Conservation (phyloP, 768 basidiomycete species). For the Pleurotus sapidus region DNA sequence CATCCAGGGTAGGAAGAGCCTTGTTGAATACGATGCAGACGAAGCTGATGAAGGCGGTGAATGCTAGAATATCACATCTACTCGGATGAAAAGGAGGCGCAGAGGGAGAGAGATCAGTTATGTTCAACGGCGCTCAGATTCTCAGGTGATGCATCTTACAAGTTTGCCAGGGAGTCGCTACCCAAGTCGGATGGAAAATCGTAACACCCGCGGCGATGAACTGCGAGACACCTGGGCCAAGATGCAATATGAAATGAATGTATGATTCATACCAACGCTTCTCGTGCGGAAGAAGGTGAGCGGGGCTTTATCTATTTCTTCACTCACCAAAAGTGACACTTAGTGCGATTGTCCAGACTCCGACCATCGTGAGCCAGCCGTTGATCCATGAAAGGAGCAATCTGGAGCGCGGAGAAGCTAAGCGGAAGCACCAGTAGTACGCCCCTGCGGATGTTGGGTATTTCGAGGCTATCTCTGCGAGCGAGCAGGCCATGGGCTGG, state of each 20-base stretch:
- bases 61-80: conserved; percentile 57
- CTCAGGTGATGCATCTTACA: conserved; percentile 28
- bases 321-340: conserved; percentile 58
- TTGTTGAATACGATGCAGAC: conserved; percentile 58
- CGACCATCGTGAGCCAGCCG: conserved; percentile 67
- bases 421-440: conserved; percentile 65
- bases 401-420: conserved; percentile 49
- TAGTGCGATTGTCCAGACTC: conserved; percentile 66
- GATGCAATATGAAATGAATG: neutral
- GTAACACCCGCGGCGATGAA: conserved; percentile 56
- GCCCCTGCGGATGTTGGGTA: conserved; percentile 62
- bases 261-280: neutral
- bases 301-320: neutral
- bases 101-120: too few relatives aligned
- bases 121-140: too few relatives aligned
- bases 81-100: neutral
- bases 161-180: conserved; percentile 57
- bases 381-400: conserved; percentile 61
- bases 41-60: conserved; percentile 42
- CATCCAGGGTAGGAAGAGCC: conserved; percentile 48
- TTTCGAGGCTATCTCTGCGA: conserved; percentile 58
- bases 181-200: conserved; percentile 58
- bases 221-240: conserved; percentile 45
- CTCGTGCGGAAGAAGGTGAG: too few relatives aligned
- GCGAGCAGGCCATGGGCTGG: conserved; percentile 46